These are phyloP conservation scores for Geranium incanum DNA, from an alignment of 441 rosid species.

Conservation along the genomic window DNA sequence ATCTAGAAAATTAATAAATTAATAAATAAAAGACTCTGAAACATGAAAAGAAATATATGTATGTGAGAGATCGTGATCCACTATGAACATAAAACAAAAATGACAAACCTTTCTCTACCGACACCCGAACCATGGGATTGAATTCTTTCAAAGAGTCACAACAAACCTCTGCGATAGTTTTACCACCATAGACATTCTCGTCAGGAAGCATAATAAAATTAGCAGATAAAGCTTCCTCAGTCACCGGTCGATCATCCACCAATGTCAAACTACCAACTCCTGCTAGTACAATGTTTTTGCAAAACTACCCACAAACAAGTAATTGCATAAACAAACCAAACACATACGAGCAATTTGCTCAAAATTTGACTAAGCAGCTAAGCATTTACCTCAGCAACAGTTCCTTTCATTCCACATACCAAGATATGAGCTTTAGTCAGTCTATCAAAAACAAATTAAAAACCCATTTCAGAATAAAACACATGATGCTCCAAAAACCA, in stretches of 20 bases:
- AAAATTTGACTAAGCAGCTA: neutral
- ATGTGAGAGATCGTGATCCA: too few species aligned
- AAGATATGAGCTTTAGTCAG: conserved; percentile 66
- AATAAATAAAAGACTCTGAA: neutral
- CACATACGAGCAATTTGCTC: too few species aligned
- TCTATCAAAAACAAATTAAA: conserved; percentile 27
- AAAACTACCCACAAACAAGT: conserved; percentile 40
- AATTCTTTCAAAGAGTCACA: conserved; percentile 42
- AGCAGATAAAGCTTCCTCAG: conserved; percentile 48
- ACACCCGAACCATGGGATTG: conserved; percentile 78
- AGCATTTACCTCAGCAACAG: conserved; percentile 58
- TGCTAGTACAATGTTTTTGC: conserved; percentile 84
- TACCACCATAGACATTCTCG: conserved; percentile 30
- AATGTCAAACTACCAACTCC: conserved; percentile 82
- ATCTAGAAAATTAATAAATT: neutral
- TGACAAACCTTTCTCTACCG: conserved; percentile 52
- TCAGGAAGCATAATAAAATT: conserved; percentile 41
- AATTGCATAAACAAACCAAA: neutral
- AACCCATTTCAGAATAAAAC: neutral
- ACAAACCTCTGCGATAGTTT: conserved; percentile 19
- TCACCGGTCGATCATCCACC: conserved; percentile 58
- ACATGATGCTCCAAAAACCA: too few species aligned
- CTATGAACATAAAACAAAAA: too few species aligned
- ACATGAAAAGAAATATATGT: neutral
- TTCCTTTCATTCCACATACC: conserved; percentile 67